These are phyloP conservation scores for Clavariopsis aquatica DNA, from an alignment of 495 filamentous ascomycete genomes.

Conservation along the genomic window DNA sequence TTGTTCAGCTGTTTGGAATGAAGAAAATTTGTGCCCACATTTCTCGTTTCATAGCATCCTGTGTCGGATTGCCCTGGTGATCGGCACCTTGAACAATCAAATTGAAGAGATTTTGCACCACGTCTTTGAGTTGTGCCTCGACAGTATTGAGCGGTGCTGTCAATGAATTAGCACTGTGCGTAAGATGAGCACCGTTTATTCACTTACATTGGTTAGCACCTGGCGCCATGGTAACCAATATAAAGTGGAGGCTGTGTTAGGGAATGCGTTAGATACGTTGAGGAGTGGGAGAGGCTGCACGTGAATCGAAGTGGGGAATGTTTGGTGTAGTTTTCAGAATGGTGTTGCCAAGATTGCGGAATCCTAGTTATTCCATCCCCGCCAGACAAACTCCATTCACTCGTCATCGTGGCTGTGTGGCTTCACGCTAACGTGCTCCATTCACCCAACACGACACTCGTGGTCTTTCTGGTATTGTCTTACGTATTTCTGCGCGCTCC, in stretches of 20 bases:
- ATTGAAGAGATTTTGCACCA: constrained; percentile 87
- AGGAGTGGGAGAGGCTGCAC: not conserved
- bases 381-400: not conserved
- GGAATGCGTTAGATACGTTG: not conserved
- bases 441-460: not conserved
- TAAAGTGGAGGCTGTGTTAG: not conserved
- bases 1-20: not conserved
- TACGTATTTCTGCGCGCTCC: not conserved
- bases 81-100: constrained; percentile 76
- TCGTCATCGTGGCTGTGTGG: constrained; percentile 16
- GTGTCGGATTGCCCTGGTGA: constrained; percentile 62
- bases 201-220: not conserved
- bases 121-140: constrained; percentile 61
- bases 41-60: constrained; percentile 61
- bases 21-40: constrained; percentile 52
- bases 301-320: not conserved
- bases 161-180: not conserved
- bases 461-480: not conserved
- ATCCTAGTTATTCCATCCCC: constrained; percentile 30
- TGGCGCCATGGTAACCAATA: not conserved
- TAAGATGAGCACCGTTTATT: not conserved
- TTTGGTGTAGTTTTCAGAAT: not conserved
- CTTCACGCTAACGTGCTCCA: not conserved
- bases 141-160: constrained; percentile 10
- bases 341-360: not conserved